Evolutionary conservation across 108 stramenopile species (phyloP), one percentile per base, ranked within the genome.

Genomic region (Thalassiosira profunda): DNA sequence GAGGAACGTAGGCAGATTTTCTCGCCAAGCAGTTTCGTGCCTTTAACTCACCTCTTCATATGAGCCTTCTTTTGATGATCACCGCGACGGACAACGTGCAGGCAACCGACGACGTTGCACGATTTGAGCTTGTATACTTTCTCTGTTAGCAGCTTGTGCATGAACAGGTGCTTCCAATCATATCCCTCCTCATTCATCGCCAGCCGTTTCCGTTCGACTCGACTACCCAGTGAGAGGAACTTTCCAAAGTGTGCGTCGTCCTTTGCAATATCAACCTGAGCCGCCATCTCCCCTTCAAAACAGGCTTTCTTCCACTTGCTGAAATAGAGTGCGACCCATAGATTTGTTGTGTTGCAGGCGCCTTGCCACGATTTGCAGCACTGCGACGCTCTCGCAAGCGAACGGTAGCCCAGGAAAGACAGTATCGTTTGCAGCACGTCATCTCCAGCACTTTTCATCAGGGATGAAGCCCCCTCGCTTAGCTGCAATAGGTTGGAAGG

Each of bases 81-180:
- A n/a, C n/a, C n/a, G n/a, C 23, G 42, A 38, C 14, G 21, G 23
- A 28, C 28, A 56, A 14, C 18, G 38, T 17, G 36, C 31, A 43
- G 55, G 7, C 53, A 6, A 5, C 24, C 24, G 14, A 21, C 15
- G 5, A 17, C 8, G 12, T 58, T 26, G 35, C 8, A 5, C 37
- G 15, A 18, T n/a, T 21, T n/a, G 10, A 55, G 45, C 14, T 8
- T 4, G n/a, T 55, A 26, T 23, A 52, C 5, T 34, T 71, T 79
- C 33, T 79, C 64, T 2, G 28, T 28, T 24, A 41, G 18, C 15
- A 67, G 67, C 31, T 71, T 70, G 5, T 44, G 53, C 18, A 49
- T 59, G 58, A 79, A 79, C 3, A 79, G 35, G 37, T 43, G 31
- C 21, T 43, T 59, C 77, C 77, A 79, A 58, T 78, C 34, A 65